Percentiles rank a stretch among this genome's conserved stretches.
Evolutionary conservation across 2,329 filamentous ascomycete species (phyloP).

Genomic region (Metarhizium brunneum): DNA sequence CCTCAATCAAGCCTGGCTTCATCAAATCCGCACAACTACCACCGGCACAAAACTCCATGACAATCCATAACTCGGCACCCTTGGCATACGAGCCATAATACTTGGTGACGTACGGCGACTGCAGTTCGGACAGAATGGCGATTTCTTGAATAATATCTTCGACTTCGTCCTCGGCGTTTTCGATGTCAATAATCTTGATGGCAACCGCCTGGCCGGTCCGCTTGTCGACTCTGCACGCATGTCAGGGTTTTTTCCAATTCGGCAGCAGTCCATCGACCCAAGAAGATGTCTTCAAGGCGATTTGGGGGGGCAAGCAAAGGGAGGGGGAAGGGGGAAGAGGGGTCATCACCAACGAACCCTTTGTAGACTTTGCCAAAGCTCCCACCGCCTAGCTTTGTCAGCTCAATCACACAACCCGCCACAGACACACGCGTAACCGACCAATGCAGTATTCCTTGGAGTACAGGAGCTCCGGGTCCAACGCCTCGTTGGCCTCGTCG

Average conservation of each 20-base stretch:
- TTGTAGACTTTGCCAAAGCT: constrained; percentile 99
- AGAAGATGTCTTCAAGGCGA: no score
- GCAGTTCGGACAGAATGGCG: constrained; percentile 88
- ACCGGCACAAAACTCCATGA: constrained; percentile 98
- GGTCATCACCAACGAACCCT: constrained; percentile 47
- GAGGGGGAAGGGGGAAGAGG: neutral
- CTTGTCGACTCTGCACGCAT: constrained; percentile 67
- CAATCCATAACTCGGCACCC: constrained; percentile 94
- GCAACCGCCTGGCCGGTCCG: constrained; percentile 87
- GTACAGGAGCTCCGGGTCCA: constrained; percentile 83
- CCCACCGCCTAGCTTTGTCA: constrained; percentile 59
- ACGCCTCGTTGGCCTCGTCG: constrained; percentile 40
- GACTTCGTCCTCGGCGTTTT: constrained; percentile 97
- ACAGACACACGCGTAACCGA: constrained; percentile 28
- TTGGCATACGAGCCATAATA: constrained; percentile 97
- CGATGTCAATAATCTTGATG: constrained; percentile 98
- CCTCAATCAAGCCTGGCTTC: constrained; percentile 83
- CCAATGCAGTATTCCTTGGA: constrained; percentile 88
- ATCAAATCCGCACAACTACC: constrained; percentile 93
- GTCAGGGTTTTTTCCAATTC: neutral
- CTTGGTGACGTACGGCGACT: constrained; percentile 93
- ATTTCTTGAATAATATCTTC: constrained; percentile 99
- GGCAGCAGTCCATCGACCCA: neutral
- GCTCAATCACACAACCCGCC: constrained; percentile 17
- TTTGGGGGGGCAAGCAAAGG: neutral